Percentiles rank a stretch among this genome's conserved stretches.
Conservation (phyloP, 345 rosid species). For the Melaleuca quinquenervia region DNA sequence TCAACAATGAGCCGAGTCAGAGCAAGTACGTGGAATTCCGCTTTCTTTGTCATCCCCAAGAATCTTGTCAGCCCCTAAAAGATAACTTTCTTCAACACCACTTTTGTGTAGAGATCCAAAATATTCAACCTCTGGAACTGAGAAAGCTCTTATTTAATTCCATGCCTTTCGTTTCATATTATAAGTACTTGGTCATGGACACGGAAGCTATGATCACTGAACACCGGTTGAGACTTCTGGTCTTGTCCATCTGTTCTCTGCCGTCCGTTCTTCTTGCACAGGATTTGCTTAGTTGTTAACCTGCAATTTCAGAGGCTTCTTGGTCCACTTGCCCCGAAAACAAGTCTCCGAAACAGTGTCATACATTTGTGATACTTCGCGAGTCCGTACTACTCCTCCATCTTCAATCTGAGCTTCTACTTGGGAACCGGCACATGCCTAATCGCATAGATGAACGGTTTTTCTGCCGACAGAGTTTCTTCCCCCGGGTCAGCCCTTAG, state of each 20-base stretch:
- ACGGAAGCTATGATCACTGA: constrained; percentile 23
- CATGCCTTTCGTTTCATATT: neutral
- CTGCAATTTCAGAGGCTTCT: constrained; percentile 32
- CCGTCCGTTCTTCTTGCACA: constrained; percentile 20
- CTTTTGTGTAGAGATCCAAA: constrained; percentile 43
- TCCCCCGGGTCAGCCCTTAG: constrained; percentile 29
- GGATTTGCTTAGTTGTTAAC: constrained; percentile 39
- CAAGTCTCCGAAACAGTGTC: constrained; percentile 23
- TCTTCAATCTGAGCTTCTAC: constrained; percentile 45
- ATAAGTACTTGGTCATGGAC: constrained; percentile 1
- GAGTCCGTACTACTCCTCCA: constrained; percentile 40
- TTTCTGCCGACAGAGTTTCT: constrained; percentile 43
- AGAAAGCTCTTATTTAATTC: constrained; percentile 4
- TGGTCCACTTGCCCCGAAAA: constrained; percentile 12
- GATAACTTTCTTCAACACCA: neutral
- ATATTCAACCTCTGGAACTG: constrained; percentile 9
- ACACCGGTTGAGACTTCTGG: constrained; percentile 22
- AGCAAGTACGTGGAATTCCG: neutral
- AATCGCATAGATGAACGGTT: constrained; percentile 37
- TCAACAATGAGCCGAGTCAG: neutral
- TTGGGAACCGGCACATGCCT: constrained; percentile 30
- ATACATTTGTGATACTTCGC: constrained; percentile 48
- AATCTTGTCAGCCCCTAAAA: constrained; percentile 25
- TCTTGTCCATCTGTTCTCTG: constrained; percentile 22
- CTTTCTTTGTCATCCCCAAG: constrained; percentile 31